phyloP scores from a whole-genome alignment of 2,329 filamentous ascomycete species.

The Tolypocladium capitatum region DNA sequence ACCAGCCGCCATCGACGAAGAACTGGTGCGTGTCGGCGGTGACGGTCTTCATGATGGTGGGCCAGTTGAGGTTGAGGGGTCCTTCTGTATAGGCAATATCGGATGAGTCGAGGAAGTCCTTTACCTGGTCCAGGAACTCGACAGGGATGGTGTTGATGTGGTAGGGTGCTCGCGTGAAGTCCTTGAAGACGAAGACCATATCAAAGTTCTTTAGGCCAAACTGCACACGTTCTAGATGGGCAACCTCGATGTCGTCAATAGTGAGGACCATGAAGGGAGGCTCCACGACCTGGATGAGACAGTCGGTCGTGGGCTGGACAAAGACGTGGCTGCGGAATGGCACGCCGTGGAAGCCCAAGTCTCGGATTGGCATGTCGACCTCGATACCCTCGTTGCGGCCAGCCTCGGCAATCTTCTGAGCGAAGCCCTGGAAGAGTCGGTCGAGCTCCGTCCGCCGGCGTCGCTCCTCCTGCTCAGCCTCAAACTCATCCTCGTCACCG shows the following conservation, averaged over 20 bases:
- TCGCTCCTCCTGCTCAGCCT: constrained; percentile 94
- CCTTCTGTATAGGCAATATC: constrained; percentile 92
- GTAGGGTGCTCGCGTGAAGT: constrained; percentile 78
- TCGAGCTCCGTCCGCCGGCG: constrained; percentile 83
- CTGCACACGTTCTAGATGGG: constrained; percentile 87
- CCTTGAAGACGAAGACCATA: constrained; percentile 95
- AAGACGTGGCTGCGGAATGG: constrained; percentile 92
- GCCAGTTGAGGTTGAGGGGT: constrained; percentile 95
- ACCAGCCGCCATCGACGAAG: constrained; percentile 92
- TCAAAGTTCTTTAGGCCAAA: constrained; percentile 99
- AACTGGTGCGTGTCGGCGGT: constrained; percentile 87
- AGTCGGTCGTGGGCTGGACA: constrained; percentile 92
- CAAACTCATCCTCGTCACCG: constrained; percentile 96
- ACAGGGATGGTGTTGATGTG: constrained; percentile 98
- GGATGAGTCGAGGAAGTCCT: constrained; percentile 93
- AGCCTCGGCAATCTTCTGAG: constrained; percentile 94
- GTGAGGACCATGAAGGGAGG: constrained; percentile 95
- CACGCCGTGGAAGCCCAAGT: constrained; percentile 93
- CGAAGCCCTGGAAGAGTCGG: constrained; percentile 88
- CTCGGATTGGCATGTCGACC: constrained; percentile 92
- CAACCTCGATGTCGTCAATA: constrained; percentile 88
- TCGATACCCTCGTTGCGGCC: constrained; percentile 82
- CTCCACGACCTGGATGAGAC: constrained; percentile 90
- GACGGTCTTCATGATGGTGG: constrained; percentile 98
- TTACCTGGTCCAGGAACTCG: constrained; percentile 85